Conservation (phyloP, 306 rosid species). For the Cicer chorassanicum region DNA sequence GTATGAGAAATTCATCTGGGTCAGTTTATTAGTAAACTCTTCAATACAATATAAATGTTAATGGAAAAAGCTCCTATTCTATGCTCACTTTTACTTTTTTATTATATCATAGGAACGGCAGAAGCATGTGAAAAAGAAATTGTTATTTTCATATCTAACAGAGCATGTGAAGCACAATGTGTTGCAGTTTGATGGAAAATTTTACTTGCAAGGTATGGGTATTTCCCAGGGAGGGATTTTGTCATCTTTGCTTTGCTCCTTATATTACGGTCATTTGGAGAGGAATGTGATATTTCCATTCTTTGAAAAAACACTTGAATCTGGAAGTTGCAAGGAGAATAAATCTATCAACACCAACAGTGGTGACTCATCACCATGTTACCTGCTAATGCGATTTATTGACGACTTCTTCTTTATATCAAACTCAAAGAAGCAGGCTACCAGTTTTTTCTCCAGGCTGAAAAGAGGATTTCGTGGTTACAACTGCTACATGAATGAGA, state of each 20-base stretch:
- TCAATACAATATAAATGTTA: background rate
- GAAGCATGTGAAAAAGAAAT: slow-evolving; percentile 53
- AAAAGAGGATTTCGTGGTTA: slow-evolving; percentile 78
- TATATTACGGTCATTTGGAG: slow-evolving; percentile 80
- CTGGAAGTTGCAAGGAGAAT: slow-evolving; percentile 43
- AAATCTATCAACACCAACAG: slow-evolving; percentile 39
- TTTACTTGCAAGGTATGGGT: slow-evolving; percentile 79
- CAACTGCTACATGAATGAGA: slow-evolving; percentile 87
- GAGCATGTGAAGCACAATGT: slow-evolving; percentile 85
- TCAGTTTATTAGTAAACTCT: slow-evolving; percentile 15
- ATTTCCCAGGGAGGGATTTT: slow-evolving; percentile 93
- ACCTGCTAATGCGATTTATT: slow-evolving; percentile 64
- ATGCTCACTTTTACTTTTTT: slow-evolving; percentile 30
- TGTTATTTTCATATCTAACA: slow-evolving; percentile 49
- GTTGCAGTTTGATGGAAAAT: slow-evolving; percentile 67
- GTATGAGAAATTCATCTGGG: slow-evolving; percentile 7
- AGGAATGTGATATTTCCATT: slow-evolving; percentile 70
- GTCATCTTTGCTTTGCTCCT: slow-evolving; percentile 86
- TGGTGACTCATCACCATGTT: slow-evolving; percentile 45
- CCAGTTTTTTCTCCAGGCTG: slow-evolving; percentile 67
- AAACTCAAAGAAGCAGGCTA: slow-evolving; percentile 78
- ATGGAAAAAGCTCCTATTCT: slow-evolving; percentile 2
- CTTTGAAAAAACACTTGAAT: slow-evolving; percentile 57
- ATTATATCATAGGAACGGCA: slow-evolving; percentile 53
- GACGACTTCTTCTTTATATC: slow-evolving; percentile 86